phyloP scores from a whole-genome alignment of 257 asterid genomes.

The Ajuga chamaepitys region DNA sequence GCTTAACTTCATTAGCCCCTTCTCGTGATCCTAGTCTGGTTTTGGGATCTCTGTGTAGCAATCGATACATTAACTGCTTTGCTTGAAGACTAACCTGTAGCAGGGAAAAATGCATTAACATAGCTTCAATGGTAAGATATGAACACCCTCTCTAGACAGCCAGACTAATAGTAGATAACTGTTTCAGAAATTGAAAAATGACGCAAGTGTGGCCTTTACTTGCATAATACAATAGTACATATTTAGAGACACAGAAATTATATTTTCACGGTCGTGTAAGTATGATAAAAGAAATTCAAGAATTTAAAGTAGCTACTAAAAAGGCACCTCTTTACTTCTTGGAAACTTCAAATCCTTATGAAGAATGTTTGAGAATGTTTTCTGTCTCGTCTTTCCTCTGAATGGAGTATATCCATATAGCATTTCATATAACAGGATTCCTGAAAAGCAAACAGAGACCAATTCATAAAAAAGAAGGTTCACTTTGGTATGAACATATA shows the following conservation, averaged over 20 bases:
- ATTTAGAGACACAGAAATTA: background rate
- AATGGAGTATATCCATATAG: conserved; percentile 93
- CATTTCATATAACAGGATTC: conserved; percentile 91
- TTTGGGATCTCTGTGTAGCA: conserved; percentile 91
- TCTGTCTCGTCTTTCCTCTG: conserved; percentile 97
- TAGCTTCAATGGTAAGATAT: background rate
- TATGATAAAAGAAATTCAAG: background rate
- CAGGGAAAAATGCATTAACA: background rate
- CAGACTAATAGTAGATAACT: conserved; percentile 1
- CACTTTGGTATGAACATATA: background rate
- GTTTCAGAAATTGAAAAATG: background rate
- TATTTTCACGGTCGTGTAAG: background rate
- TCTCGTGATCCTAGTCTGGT: conserved; percentile 85
- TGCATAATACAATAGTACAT: background rate
- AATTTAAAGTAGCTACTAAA: conserved; percentile 8
- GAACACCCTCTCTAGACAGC: background rate
- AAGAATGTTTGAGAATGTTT: conserved; percentile 80
- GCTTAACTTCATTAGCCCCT: conserved; percentile 89
- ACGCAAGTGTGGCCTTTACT: background rate
- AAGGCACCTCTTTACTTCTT: conserved; percentile 61
- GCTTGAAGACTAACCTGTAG: conserved; percentile 80
- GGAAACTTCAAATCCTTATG: conserved; percentile 91
- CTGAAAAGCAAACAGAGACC: conserved; percentile 24
- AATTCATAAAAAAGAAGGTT: background rate
- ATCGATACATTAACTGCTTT: conserved; percentile 76